Base-by-base conservation (phyloP, 2,329 filamentous ascomycete genomes). In the Trichoderma koningiopsis region DNA sequence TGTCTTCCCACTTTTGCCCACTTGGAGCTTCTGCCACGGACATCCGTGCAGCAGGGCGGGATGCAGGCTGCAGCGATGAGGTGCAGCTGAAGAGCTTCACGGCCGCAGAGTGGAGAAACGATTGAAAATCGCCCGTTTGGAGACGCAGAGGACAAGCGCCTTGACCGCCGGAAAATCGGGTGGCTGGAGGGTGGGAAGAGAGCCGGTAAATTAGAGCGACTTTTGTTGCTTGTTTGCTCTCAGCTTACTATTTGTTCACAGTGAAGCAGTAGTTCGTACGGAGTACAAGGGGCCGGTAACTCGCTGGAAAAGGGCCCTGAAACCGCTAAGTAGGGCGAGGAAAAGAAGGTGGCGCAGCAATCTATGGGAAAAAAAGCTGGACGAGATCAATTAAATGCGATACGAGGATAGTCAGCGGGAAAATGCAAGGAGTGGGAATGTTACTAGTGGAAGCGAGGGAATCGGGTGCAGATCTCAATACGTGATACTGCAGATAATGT, bases 161-260 rank as follows among this genome's bases (percentile, higher is more conserved):
- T 33, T 70, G 56, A 66, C 73, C 72, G 75, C 75, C 73, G 75
- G 75, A 75, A 77, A 77, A 76, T 76, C 75, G 71, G 74, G 74
- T 76, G 75, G 75, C 75, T 77, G 75, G 75, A 71, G 62, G 13
- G 35, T 1, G 35, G 11, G 5, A 19, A 19, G 11, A 5, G 33
- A 5, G 4, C 40, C 13, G 19, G 24, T 19, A n/a, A 29, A 10
- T 33, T 29, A 22, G 35, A 49, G 40, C 43, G 27, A 43, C 29
- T 24, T 49, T 14, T n/a, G 19, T 7, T 49, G 10, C 10, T 22
- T 22, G 8, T 13, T 49, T 49, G 2, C 22, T 49, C n/a, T 49
- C 40, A n/a, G 40, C 19, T n/a, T 43, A n/a, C 14, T 47, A 4
- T n/a, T 13, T 24, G 47, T 55, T 27, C 47, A 63, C 59, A 62